These are phyloP conservation scores for Panicum hallii DNA, from an alignment of 202 grass and related monocot genomes.

Conservation along the genomic window DNA sequence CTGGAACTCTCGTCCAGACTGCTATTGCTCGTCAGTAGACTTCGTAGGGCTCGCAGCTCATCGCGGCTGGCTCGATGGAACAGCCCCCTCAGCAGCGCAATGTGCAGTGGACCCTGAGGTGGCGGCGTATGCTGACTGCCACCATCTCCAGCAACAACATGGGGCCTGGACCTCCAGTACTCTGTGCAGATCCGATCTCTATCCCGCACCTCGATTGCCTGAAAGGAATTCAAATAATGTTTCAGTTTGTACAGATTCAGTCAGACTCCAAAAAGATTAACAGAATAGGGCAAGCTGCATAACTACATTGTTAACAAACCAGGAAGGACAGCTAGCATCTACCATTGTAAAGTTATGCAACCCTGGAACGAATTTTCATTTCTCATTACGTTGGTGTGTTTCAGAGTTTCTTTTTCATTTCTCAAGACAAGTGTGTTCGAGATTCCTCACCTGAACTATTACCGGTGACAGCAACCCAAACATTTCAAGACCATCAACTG, in stretches of 20 bases:
- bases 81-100: conserved; percentile 62
- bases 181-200: conserved; percentile 61
- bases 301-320: not conserved
- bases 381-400: not conserved
- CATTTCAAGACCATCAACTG: conserved; percentile 87
- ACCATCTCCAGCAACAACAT: conserved; percentile 30
- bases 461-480: conserved; percentile 75
- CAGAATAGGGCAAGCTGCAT: not conserved
- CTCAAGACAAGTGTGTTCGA: not conserved
- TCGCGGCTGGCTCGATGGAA: conserved; percentile 72
- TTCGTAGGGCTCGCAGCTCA: conserved; percentile 64
- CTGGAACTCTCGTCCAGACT: conserved; percentile 42
- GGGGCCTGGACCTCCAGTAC: conserved; percentile 74
- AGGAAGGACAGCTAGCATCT: not conserved
- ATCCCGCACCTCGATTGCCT: conserved; percentile 71
- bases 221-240: conserved; percentile 34
- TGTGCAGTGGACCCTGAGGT: conserved; percentile 32
- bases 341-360: conserved; percentile 31
- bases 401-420: not conserved
- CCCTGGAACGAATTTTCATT: not conserved
- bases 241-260: conserved; percentile 14
- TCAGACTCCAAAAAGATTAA: conserved; percentile 11
- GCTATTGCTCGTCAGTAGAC: conserved; percentile 50
- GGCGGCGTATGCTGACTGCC: conserved; percentile 29
- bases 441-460: conserved; percentile 64